Evolutionary conservation across 192 early-diverging fungal species (phyloP).

Genomic region (Thamnidium elegans): DNA sequence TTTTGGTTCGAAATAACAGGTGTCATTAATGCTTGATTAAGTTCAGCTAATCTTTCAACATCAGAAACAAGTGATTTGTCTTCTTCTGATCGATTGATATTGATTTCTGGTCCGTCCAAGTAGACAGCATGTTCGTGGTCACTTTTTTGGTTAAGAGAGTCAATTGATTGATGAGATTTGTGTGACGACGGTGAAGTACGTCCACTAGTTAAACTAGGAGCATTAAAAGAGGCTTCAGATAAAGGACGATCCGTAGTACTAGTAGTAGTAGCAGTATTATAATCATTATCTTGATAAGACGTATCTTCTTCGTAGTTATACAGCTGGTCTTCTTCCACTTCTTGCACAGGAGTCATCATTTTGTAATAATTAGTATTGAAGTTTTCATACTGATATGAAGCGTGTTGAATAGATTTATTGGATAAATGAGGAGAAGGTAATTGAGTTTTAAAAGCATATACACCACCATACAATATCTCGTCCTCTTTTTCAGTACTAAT

Average conservation of each 20-base stretch:
- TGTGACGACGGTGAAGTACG: background rate
- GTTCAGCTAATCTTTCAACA: background rate
- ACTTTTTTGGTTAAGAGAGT: background rate
- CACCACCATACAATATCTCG: background rate
- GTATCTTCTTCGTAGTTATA: background rate
- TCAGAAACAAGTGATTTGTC: no score
- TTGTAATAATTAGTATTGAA: no score
- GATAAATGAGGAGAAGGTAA: background rate
- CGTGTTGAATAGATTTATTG: no score
- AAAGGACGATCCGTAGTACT: background rate
- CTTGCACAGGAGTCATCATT: no score
- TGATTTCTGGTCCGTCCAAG: no score
- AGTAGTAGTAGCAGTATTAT: background rate
- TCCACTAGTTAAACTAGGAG: slow-evolving; percentile 7
- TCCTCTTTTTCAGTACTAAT: background rate
- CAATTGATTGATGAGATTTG: background rate
- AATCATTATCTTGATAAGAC: background rate
- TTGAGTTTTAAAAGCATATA: slow-evolving; percentile 8
- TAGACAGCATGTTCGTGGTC: no score
- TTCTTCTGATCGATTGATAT: no score
- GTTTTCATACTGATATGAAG: no score
- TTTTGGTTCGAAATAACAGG: background rate
- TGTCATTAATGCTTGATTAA: background rate
- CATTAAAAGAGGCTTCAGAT: background rate
- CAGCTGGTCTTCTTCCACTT: no score